These are phyloP conservation scores for Trichoderma oligosporum DNA, from an alignment of 2,329 filamentous ascomycete genomes.

Conservation along the genomic window DNA sequence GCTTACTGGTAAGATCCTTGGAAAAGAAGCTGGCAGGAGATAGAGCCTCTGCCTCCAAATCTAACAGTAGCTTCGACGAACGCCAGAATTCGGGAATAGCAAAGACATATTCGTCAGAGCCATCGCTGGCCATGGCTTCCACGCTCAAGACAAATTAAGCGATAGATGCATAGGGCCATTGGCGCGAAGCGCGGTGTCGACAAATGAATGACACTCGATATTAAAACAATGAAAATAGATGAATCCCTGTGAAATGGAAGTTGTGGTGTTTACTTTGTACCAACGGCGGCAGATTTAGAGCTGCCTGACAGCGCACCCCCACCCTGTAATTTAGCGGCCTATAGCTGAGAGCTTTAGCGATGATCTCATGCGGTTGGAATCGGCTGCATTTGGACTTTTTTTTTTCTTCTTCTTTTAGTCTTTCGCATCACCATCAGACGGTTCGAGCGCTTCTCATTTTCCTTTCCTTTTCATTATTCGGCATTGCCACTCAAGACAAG, in stretches of 20 bases:
- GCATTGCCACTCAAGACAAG: neutral
- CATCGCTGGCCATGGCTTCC: slow-evolving; percentile 35
- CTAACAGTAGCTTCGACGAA: slow-evolving; percentile 48
- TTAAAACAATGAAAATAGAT: too few species aligned
- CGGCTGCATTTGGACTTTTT: neutral
- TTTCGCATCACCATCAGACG: too few species aligned
- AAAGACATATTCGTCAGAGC: slow-evolving; percentile 55
- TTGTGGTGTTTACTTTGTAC: neutral
- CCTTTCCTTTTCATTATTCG: neutral
- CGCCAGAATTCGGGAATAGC: slow-evolving; percentile 60
- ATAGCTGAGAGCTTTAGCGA: neutral
- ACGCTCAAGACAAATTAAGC: neutral
- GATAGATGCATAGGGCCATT: slow-evolving; percentile 12
- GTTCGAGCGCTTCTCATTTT: too few species aligned
- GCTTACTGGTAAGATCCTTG: slow-evolving; percentile 35
- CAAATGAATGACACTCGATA: too few species aligned
- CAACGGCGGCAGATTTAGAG: neutral
- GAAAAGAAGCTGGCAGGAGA: slow-evolving; percentile 42
- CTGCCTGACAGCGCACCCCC: neutral
- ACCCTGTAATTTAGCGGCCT: slow-evolving; percentile 11
- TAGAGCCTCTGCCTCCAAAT: slow-evolving; percentile 23
- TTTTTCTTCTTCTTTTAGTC: neutral
- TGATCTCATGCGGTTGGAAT: slow-evolving; percentile 20
- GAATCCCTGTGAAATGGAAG: too few species aligned
- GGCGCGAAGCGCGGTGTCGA: neutral